These are phyloP conservation scores for Blakeslea trispora DNA, from an alignment of 371 early-diverging fungal species.

Conservation along the genomic window DNA sequence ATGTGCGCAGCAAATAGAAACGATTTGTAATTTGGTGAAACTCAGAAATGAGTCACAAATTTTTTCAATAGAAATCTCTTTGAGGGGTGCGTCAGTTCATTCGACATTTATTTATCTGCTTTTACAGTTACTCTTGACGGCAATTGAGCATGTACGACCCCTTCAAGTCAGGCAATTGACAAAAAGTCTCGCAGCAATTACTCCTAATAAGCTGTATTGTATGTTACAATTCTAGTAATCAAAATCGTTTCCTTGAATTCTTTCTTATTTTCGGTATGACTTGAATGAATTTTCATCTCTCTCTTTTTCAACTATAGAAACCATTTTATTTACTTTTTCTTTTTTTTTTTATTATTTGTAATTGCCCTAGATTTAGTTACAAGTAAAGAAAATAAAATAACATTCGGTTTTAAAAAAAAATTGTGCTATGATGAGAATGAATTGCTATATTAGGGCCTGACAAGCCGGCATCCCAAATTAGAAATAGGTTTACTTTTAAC, in stretches of 20 bases:
- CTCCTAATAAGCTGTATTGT: background rate
- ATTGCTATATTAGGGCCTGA: too few relatives aligned
- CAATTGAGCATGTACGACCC: background rate
- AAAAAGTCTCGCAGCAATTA: background rate
- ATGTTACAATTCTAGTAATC: background rate
- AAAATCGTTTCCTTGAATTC: background rate
- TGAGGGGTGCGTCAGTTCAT: constrained; percentile 6
- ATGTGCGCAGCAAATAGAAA: constrained; percentile 14
- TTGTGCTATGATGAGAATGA: too few relatives aligned
- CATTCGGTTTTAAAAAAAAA: too few relatives aligned
- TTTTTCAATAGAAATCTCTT: background rate
- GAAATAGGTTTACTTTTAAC: too few relatives aligned
- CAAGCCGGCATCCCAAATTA: too few relatives aligned
- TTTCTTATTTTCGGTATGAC: background rate
- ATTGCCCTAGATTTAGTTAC: too few relatives aligned
- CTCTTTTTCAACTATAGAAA: too few relatives aligned
- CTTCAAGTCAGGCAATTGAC: background rate
- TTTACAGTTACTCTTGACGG: background rate
- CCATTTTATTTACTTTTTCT: too few relatives aligned
- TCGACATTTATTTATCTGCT: background rate
- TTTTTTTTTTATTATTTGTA: too few relatives aligned
- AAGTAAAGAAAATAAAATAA: too few relatives aligned
- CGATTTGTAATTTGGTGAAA: constrained; percentile 8
- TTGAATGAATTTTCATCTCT: too few relatives aligned
- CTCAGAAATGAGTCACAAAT: constrained; percentile 11